phyloP scores from a whole-genome alignment of 169 alveolate species.

The Plasmodium vinckei region DNA sequence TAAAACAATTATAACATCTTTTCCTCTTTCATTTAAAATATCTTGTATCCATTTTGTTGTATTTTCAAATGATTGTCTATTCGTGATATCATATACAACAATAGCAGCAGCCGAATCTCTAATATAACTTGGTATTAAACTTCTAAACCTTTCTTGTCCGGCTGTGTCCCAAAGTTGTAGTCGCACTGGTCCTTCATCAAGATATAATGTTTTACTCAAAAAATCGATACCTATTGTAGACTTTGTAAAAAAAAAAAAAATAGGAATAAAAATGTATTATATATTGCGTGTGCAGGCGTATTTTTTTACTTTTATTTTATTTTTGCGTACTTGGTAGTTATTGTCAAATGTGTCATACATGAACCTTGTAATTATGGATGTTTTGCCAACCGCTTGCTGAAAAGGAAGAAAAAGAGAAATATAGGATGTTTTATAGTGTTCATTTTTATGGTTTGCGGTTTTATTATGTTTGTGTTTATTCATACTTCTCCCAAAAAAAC shows the following conservation, averaged over 20 bases:
- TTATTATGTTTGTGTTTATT: neutral
- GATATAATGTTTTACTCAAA: slow-evolving; percentile 94
- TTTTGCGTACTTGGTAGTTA: slow-evolving; percentile 91
- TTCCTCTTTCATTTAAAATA: slow-evolving; percentile 96
- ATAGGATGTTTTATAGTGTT: neutral
- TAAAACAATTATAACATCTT: slow-evolving; percentile 94
- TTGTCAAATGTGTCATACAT: slow-evolving; percentile 97
- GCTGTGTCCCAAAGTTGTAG: slow-evolving; percentile 99
- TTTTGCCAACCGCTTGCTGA: slow-evolving; percentile 97
- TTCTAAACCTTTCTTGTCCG: slow-evolving; percentile 97
- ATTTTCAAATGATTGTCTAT: slow-evolving; percentile 92
- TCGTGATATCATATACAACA: slow-evolving; percentile 96
- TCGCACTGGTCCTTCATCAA: slow-evolving; percentile 96
- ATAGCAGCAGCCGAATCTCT: slow-evolving; percentile 98
- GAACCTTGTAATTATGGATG: slow-evolving; percentile 97
- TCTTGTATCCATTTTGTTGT: slow-evolving; percentile 97
- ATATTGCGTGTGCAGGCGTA: neutral
- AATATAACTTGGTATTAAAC: slow-evolving; percentile 97
- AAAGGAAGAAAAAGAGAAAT: slow-evolving; percentile 37
- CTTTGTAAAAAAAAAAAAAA: slow-evolving; percentile 47
- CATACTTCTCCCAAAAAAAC: slow-evolving; percentile 94
- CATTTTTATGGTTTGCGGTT: neutral
- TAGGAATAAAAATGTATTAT: neutral
- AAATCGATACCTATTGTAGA: slow-evolving; percentile 98
- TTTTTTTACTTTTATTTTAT: neutral